Conservation (phyloP, 2,329 filamentous ascomycete species). For the Sporothrix brunneoviolacea region DNA sequence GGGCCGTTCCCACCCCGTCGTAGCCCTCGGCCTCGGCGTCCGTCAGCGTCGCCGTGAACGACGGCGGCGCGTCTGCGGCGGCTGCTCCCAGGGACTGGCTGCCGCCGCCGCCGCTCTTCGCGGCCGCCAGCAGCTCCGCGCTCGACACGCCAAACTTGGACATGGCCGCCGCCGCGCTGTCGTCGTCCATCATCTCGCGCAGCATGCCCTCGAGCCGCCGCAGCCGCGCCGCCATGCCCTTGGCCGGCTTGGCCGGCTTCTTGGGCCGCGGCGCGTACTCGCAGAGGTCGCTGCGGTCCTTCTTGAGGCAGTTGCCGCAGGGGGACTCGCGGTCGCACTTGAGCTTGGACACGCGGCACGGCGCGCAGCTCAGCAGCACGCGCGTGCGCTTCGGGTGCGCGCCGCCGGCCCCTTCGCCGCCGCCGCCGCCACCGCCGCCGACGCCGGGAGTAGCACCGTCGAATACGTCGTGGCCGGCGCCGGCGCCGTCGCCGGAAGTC, state of each 20-base stretch:
- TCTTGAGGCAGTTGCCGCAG: constrained; percentile 47
- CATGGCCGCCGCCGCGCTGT: constrained; percentile 12
- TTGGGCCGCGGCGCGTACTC: constrained; percentile 42
- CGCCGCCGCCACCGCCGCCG: neutral
- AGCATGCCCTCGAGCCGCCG: constrained; percentile 52
- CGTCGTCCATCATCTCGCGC: constrained; percentile 44
- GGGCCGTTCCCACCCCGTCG: constrained; percentile 18
- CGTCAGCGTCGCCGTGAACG: neutral
- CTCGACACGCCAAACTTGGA: constrained; percentile 14
- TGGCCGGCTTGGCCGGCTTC: constrained; percentile 32
- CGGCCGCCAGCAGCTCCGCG: constrained; percentile 3
- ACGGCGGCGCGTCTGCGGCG: neutral
- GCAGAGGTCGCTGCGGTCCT: constrained; percentile 39
- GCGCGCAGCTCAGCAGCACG: constrained; percentile 45
- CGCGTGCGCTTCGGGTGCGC: constrained; percentile 36
- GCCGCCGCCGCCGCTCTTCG: too few species aligned
- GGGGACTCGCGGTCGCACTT: constrained; percentile 49
- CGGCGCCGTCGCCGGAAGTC: neutral
- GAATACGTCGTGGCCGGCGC: neutral
- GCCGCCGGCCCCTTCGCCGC: neutral
- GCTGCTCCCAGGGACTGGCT: too few species aligned
- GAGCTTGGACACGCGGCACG: constrained; percentile 48
- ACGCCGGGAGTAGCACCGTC: neutral
- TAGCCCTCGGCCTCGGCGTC: constrained; percentile 13
- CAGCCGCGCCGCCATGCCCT: constrained; percentile 48